Conservation (phyloP, 2,329 filamentous ascomycete species). For the Leptographium radiaticola region DNA sequence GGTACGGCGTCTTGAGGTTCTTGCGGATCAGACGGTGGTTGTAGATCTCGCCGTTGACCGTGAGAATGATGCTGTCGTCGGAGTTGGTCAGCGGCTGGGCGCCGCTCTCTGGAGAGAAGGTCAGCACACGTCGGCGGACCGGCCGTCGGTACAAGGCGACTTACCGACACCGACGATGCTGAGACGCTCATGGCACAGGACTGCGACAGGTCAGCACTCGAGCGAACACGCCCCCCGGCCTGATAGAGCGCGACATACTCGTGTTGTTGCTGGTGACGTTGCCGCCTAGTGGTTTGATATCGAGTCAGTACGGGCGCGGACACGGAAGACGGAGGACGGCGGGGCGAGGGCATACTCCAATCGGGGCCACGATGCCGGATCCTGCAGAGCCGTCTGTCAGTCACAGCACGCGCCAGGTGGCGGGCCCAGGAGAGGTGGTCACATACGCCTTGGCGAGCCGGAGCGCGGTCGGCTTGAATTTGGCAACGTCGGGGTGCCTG, state of each 20-base stretch:
- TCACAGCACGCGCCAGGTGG: slow-evolving; percentile 9
- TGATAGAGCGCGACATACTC: slow-evolving; percentile 42
- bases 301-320: neutral
- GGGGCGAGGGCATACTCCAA: slow-evolving; percentile 53
- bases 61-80: slow-evolving; percentile 75
- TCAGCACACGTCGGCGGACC: slow-evolving; percentile 13
- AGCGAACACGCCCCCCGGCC: neutral
- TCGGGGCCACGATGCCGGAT: slow-evolving; percentile 94
- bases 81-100: slow-evolving; percentile 91
- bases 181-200: slow-evolving; percentile 93
- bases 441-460: slow-evolving; percentile 86
- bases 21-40: slow-evolving; percentile 96
- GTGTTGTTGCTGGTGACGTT: slow-evolving; percentile 84
- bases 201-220: slow-evolving; percentile 30
- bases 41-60: slow-evolving; percentile 99
- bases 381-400: slow-evolving; percentile 31
- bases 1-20: slow-evolving; percentile 66
- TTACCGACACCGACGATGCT: slow-evolving; percentile 93
- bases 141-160: slow-evolving; percentile 19
- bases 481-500: slow-evolving; percentile 83
- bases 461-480: slow-evolving; percentile 91
- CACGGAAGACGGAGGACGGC: neutral
- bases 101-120: slow-evolving; percentile 57
- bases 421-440: neutral
- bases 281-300: slow-evolving; percentile 46